A percentile compares a stretch with the other conserved stretches of the same genome.
phyloP scores from a whole-genome alignment of 1,284 basidiomycete genomes.

The Macrocystidia cucumis region DNA sequence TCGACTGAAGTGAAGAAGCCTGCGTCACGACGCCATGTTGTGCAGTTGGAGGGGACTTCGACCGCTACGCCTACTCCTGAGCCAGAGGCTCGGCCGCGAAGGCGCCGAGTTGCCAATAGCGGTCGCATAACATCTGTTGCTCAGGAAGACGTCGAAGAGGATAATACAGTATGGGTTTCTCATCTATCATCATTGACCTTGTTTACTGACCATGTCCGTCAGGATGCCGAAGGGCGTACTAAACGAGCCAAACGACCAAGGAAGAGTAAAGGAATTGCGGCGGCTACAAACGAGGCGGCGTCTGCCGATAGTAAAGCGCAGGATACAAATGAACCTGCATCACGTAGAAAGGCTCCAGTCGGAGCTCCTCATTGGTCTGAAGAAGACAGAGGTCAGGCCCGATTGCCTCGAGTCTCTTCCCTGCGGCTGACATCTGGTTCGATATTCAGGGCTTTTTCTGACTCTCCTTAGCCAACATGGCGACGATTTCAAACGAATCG shows the following conservation, averaged over 20 bases:
- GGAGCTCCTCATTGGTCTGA: constrained; percentile 39
- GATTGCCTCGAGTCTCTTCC: constrained; percentile 8
- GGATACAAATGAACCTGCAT: constrained; percentile 19
- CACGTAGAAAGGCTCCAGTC: constrained; percentile 26
- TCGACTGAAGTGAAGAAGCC: constrained; percentile 21
- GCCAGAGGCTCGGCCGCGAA: constrained; percentile 40
- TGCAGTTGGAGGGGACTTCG: constrained; percentile 39
- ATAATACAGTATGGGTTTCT: constrained; percentile 16
- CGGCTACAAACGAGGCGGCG: constrained; percentile 21
- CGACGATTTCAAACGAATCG: constrained; percentile 70
- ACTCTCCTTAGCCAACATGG: constrained; percentile 62
- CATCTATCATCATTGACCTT: constrained; percentile 2
- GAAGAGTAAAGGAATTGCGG: constrained; percentile 29
- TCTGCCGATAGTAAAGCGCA: constrained; percentile 14
- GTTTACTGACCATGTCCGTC: constrained; percentile 22
- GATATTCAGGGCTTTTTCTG: constrained; percentile 46
- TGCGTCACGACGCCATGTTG: constrained; percentile 21
- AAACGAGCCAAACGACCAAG: constrained; percentile 29
- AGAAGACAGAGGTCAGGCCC: constrained; percentile 54
- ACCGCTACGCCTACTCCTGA: constrained; percentile 62
- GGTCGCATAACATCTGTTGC: constrained; percentile 25
- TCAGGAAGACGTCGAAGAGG: constrained; percentile 31
- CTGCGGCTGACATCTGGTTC: constrained; percentile 16
- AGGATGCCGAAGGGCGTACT: no score
- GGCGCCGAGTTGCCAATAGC: constrained; percentile 26